phyloP scores from a whole-genome alignment of 2,329 filamentous ascomycete species.

The Claviceps maximensis region DNA sequence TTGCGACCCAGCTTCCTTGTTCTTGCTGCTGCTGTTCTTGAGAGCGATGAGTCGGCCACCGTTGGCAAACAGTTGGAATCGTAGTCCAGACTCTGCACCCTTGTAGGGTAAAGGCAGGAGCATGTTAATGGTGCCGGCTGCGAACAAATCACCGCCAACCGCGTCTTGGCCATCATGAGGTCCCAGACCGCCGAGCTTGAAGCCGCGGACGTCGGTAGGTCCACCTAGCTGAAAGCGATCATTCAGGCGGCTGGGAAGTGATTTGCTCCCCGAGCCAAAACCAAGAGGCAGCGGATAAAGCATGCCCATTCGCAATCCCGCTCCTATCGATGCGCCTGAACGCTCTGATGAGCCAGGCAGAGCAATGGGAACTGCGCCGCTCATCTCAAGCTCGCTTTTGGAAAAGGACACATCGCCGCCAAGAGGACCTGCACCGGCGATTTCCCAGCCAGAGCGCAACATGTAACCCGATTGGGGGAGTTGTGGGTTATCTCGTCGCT shows the following conservation, averaged over 20 bases:
- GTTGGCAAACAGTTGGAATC: slow-evolving; percentile 84
- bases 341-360: slow-evolving; percentile 54
- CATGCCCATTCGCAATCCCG: slow-evolving; percentile 66
- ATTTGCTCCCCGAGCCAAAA: slow-evolving; percentile 33
- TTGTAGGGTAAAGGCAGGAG: slow-evolving; percentile 73
- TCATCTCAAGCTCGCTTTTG: slow-evolving; percentile 78
- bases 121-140: slow-evolving; percentile 76
- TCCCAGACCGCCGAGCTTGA: slow-evolving; percentile 78
- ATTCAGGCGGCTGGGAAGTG: slow-evolving; percentile 66
- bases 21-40: slow-evolving; percentile 40
- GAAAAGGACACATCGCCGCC: slow-evolving; percentile 86
- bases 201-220: slow-evolving; percentile 87
- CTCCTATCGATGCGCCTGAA: slow-evolving; percentile 71
- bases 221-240: slow-evolving; percentile 93
- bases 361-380: slow-evolving; percentile 60
- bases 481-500: slow-evolving; percentile 72
- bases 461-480: slow-evolving; percentile 75
- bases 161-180: slow-evolving; percentile 77
- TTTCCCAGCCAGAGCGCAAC: slow-evolving; percentile 61
- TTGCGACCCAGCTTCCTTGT: slow-evolving; percentile 21
- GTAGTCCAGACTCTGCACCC: slow-evolving; percentile 69
- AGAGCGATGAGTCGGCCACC: slow-evolving; percentile 74
- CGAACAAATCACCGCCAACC: slow-evolving; percentile 83
- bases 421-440: slow-evolving; percentile 78
- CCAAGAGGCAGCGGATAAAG: slow-evolving; percentile 68